Base-by-base conservation (phyloP, 2,329 filamentous ascomycete genomes). In the Cladophialophora bantiana region DNA sequence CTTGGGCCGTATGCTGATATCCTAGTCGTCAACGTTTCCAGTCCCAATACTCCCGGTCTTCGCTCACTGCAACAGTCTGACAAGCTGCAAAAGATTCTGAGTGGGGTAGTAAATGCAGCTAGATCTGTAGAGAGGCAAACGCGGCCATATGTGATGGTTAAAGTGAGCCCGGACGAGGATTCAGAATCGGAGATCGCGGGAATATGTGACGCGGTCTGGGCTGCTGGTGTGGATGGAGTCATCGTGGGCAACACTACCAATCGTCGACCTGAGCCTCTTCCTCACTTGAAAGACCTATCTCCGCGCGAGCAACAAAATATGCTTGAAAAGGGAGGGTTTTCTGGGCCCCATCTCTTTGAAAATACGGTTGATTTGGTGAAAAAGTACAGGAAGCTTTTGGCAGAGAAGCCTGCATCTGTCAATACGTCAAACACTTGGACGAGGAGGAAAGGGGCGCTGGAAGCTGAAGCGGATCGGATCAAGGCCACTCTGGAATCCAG, bases 221-320 rank as follows among this genome's bases (percentile, higher is more conserved):
- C 84, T 72, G 93, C 91, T 67, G 94, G 94, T 6, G 94, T 98
- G 1, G 94, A 97, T 73, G 95, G 95, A 34, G 88, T 99, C 40
- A 97, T 99, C 69, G 94, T 99, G 3, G 95, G 94, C 10, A 99
- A 99, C 82, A 99, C 95, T 0, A 99, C 95, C 2, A 96, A 95
- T 80, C 87, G 89, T 71, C 86, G 95, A 52, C 86, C 89, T 0
- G 89, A 88, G 3, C 81, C 94, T 2, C 77, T 94, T 0, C 90
- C 93, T 0, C 80, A 84, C 31, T 89, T 90, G 32, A 86, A 90
- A 70, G 78, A 82, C 38, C 83, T 97, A 32, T 86, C 89, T 0
- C 74, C 82, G 1, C 83, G 86, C 70, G 94, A 99, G 76, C 84
- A 88, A 71, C 79, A 82, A 67, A 84, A 89, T 1, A 78, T 97